phyloP scores from a whole-genome alignment of 2,329 filamentous ascomycete species.

The Thielaviopsis musarum region DNA sequence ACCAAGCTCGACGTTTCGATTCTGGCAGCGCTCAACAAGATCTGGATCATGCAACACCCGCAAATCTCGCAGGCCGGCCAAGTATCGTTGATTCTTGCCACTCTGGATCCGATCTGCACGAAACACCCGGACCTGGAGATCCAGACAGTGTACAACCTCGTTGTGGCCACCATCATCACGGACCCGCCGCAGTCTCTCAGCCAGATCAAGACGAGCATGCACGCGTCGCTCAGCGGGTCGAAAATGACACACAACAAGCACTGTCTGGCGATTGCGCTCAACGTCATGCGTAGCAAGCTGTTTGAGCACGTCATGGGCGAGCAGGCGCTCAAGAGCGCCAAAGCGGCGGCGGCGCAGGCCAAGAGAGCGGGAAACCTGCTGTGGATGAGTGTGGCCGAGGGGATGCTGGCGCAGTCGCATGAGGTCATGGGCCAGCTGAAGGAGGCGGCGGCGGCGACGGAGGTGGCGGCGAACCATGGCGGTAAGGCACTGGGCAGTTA shows the following conservation, averaged over 20 bases:
- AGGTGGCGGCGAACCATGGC: constrained; percentile 21
- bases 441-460: constrained; percentile 25
- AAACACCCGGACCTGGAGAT: constrained; percentile 60
- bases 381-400: constrained; percentile 68
- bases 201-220: constrained; percentile 62
- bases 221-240: constrained; percentile 52
- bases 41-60: constrained; percentile 56
- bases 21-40: constrained; percentile 48
- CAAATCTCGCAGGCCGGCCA: constrained; percentile 38
- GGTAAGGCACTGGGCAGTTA: constrained; percentile 8
- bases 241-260: constrained; percentile 58
- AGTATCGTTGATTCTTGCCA: constrained; percentile 44
- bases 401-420: constrained; percentile 59
- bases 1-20: constrained; percentile 47
- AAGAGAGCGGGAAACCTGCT: constrained; percentile 52
- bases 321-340: constrained; percentile 60
- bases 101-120: constrained; percentile 49
- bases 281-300: constrained; percentile 68
- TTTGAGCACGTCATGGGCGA: constrained; percentile 71
- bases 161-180: constrained; percentile 50
- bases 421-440: constrained; percentile 50
- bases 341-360: constrained; percentile 51
- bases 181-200: constrained; percentile 50
- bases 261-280: constrained; percentile 67
- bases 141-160: constrained; percentile 58